A percentile compares a stretch with the other conserved stretches of the same genome.
Evolutionary conservation across 2,329 filamentous ascomycete species (phyloP).

Genomic region (Plectosphaerella cucumerina): DNA sequence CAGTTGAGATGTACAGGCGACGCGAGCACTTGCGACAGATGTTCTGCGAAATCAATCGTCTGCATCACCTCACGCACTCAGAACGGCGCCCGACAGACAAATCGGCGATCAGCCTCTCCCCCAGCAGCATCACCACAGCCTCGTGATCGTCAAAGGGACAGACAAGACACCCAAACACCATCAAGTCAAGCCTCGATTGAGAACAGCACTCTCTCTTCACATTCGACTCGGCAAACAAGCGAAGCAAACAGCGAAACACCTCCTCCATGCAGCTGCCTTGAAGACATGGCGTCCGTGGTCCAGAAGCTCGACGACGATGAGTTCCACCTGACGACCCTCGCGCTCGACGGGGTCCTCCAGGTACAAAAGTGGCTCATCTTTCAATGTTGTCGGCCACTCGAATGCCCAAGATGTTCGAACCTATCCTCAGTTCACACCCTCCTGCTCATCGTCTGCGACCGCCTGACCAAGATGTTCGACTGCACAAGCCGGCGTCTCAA

Average conservation of each 20-base stretch:
- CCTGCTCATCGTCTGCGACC: conserved; percentile 22
- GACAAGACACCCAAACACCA: too few species aligned
- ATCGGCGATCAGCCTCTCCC: too few species aligned
- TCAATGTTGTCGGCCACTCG: conserved; percentile 19
- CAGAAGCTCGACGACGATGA: conserved; percentile 25
- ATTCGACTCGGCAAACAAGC: neutral
- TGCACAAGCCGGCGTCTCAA: conserved; percentile 16
- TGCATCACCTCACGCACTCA: neutral
- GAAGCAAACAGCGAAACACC: neutral
- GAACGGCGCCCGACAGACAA: too few species aligned
- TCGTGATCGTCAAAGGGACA: too few species aligned
- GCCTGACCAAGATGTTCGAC: conserved; percentile 21
- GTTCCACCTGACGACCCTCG: conserved; percentile 17
- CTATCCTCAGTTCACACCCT: conserved; percentile 13
- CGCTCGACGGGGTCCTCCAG: conserved; percentile 22
- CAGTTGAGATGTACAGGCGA: neutral
- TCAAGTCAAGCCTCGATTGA: too few species aligned
- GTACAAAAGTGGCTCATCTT: conserved; percentile 24
- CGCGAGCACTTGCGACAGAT: neutral
- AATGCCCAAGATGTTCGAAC: conserved; percentile 15
- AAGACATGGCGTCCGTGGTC: conserved; percentile 17
- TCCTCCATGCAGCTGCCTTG: conserved; percentile 16
- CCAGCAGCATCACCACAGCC: too few species aligned
- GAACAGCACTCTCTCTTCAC: too few species aligned
- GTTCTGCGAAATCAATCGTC: neutral